Base-by-base conservation (phyloP, 208 protist species). In the Naegleria lovaniensis region DNA sequence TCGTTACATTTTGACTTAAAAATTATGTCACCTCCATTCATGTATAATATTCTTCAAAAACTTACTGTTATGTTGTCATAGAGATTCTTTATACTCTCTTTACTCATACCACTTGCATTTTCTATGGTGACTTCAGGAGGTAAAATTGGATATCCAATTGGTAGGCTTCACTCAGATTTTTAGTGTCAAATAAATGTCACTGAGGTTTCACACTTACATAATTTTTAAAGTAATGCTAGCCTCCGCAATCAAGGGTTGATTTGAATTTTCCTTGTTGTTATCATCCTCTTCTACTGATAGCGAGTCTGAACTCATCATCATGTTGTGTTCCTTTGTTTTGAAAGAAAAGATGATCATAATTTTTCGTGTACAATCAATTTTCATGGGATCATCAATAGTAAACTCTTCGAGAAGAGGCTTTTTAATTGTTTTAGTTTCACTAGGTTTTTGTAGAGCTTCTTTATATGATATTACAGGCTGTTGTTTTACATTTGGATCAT, bases 291-390 rank as follows among this genome's bases (percentile, higher is more conserved):
- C 55, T 67, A 2, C 55, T 15, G 22, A 19, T 1, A 67, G 55
- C 1, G 7, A 9, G 7, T 48, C 43, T 48, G 43, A 48, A 48
- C 7, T 48, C 19, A 67, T 19, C 55, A 67, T 29, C 55, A 67
- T 67, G 22, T 67, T 67, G 55, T 67, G 11, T 67, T 67, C 13
- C 5, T 79, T 79, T 36, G n/a, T 33, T 79, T 25, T 36, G n/a
- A 25, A 36, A 36, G 7, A 36, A 79, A 13, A 36, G 9, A 79
- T 79, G 6, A 79, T 36, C n/a, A 36, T 11, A 36, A 79, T 79
- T 36, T 79, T 79, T 33, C 67, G 25, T 36, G 67, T 79, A 79
- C 67, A 79, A 79, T 79, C 67, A 36, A 79, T 79, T 79, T 79
- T 79, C 29, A 36, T 6, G 16, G 67, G 67, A 33, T 79, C 67